These are phyloP conservation scores for Alternaria angustiovoidea DNA, from an alignment of 2,329 filamentous ascomycete genomes.

Conservation along the genomic window DNA sequence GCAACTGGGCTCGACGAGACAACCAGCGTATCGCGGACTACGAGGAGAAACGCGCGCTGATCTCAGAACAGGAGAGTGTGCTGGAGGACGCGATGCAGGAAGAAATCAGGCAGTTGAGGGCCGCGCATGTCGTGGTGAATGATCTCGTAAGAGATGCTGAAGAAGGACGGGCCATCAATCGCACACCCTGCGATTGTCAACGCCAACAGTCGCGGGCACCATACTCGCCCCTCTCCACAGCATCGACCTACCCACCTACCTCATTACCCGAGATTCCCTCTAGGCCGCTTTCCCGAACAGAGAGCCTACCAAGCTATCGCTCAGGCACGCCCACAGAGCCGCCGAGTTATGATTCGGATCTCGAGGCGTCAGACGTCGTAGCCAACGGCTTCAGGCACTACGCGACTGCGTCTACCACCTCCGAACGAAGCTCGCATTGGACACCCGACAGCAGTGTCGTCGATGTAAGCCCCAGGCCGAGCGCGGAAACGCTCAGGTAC, in stretches of 20 bases:
- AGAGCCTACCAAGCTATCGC: constrained; percentile 56
- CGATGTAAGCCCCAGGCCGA: constrained; percentile 50
- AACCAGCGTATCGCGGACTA: constrained; percentile 52
- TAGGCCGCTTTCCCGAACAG: constrained; percentile 48
- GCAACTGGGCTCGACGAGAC: constrained; percentile 42
- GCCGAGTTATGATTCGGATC: constrained; percentile 54
- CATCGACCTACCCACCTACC: constrained; percentile 42
- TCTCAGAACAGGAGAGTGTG: constrained; percentile 57
- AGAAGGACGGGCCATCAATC: constrained; percentile 39
- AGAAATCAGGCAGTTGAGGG: constrained; percentile 60
- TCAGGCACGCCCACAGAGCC: constrained; percentile 50
- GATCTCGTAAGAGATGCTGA: constrained; percentile 54
- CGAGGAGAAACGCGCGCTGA: constrained; percentile 61
- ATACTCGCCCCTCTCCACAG: constrained; percentile 38
- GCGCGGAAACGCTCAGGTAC: constrained; percentile 48
- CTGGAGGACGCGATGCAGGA: constrained; percentile 55
- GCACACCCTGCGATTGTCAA: constrained; percentile 28
- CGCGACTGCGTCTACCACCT: constrained; percentile 34
- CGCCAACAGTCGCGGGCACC: constrained; percentile 22
- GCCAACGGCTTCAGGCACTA: constrained; percentile 55
- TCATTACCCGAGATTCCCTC: constrained; percentile 45
- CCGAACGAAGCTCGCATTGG: constrained; percentile 40
- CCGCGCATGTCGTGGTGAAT: constrained; percentile 62
- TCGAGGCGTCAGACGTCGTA: constrained; percentile 48
- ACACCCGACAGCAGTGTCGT: constrained; percentile 51